Evolutionary conservation across 148 eudicot genomes (phyloP), one percentile per base, ranked within the genome.

Genomic region (Spergularia marina): DNA sequence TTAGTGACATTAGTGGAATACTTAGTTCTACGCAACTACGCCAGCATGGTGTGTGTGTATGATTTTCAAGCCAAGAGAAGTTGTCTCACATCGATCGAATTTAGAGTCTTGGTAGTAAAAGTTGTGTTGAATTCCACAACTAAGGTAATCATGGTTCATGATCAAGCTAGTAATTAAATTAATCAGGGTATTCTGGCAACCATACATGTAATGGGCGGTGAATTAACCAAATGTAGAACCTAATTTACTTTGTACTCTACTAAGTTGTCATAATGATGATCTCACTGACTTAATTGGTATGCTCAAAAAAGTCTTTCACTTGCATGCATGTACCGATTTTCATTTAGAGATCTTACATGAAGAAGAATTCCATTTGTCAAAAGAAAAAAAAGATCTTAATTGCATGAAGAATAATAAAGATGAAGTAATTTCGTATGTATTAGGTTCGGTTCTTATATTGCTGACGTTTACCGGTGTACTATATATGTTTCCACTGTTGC

Each of bases 121-220:
- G 20, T 23, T 68, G 53, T 53, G 63, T 61, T 67, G 20, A 36
- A 17, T 53, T 11, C 73, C 71, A 79, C 78, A 79, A 39, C 56
- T 79, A 68, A 64, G 56, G 44, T 74, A 69, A 68, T 79, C 58
- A 79, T 62, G 25, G 40, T 66, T 73, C 5, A 54, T 66, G n/a
- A 64, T 64, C 68, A 64, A 39, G n/a, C n/a, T n/a, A n/a, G 23
- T 68, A 18, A 54, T 67, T 18, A 67, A 79, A n/a, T 53, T 21
- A 67, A 68, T 62, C 71, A 74, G 74, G 63, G 65, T 36, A 36
- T 41, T 79, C 39, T 61, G 57, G 60, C n/a, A 68, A 61, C 41
- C 71, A 73, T n/a, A n/a, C n/a, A n/a, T 41, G 21, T 53, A 53
- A 53, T 23, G 67, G 74, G 53, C 70, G 74, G 82, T 79, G 74